Conservation (phyloP, 2,329 filamentous ascomycete genomes). For the Penicillium sp. region DNA sequence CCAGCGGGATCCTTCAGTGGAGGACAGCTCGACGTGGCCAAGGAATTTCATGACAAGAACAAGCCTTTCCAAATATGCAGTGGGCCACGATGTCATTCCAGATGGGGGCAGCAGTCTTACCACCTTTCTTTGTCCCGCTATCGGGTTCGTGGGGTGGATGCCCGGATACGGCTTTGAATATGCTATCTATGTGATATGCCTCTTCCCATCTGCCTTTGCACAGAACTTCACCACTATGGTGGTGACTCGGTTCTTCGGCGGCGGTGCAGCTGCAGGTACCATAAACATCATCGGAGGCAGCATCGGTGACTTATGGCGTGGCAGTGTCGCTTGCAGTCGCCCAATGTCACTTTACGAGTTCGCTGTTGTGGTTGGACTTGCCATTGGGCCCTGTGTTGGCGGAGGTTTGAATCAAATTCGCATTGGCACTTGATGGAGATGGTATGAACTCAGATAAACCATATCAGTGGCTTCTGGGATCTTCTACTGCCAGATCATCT, state of each 20-base stretch:
- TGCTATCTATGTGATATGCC: background rate
- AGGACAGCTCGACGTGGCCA: background rate
- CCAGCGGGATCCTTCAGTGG: background rate
- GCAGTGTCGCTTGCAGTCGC: background rate
- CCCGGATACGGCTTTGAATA: background rate
- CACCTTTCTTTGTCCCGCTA: background rate
- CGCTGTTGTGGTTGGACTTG: background rate
- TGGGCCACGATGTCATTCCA: background rate
- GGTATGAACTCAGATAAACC: background rate
- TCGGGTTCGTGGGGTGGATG: background rate
- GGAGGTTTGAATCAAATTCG: background rate
- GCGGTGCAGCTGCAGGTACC: background rate
- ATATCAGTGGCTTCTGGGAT: background rate
- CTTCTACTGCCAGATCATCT: no score
- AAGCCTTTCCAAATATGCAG: background rate
- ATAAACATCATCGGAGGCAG: background rate
- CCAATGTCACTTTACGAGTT: background rate
- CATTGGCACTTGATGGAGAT: background rate
- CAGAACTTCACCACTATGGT: background rate
- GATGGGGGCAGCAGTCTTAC: background rate
- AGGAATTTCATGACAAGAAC: background rate
- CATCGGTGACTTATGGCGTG: background rate
- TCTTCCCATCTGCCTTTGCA: background rate
- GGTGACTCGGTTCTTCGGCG: background rate
- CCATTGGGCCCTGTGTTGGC: background rate